phyloP scores from a whole-genome alignment of 768 basidiomycete genomes.

The Tubosaeta sp. region DNA sequence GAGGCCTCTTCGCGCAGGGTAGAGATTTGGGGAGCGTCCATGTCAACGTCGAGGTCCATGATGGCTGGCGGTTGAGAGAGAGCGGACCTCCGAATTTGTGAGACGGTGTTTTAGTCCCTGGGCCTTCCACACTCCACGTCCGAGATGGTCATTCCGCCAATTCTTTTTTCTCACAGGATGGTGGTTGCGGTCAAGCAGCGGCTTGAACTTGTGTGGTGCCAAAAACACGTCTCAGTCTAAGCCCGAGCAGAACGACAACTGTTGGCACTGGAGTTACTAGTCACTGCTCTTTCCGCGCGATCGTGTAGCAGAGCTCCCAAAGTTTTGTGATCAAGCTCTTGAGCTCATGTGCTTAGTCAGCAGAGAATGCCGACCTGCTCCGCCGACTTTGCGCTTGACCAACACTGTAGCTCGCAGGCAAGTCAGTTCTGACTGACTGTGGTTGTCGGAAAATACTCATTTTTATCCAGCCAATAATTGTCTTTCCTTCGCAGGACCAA shows the following conservation, averaged over 20 bases:
- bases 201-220: neutral
- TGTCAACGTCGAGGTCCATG: slow-evolving; percentile 47
- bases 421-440: neutral
- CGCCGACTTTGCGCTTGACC: slow-evolving; percentile 17
- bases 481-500: slow-evolving; percentile 13
- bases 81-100: neutral
- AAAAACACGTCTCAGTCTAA: neutral
- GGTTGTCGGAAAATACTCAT: slow-evolving; percentile 1
- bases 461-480: slow-evolving; percentile 3
- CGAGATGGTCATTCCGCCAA: neutral
- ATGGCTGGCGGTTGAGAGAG: neutral
- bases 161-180: slow-evolving; percentile 14
- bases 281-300: too few relatives aligned
- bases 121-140: slow-evolving; percentile 1
- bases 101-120: neutral
- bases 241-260: neutral
- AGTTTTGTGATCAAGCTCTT: too few relatives aligned
- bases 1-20: slow-evolving; percentile 68
- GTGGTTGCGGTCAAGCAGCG: neutral
- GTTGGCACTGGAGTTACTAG: neutral
- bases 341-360: slow-evolving; percentile 25
- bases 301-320: too few relatives aligned
- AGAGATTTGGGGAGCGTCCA: slow-evolving; percentile 83
- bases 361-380: slow-evolving; percentile 27
- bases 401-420: slow-evolving; percentile 12